Evolutionary conservation across 2,329 filamentous ascomycete genomes (phyloP).

Genomic region (Aspergillus melleus): DNA sequence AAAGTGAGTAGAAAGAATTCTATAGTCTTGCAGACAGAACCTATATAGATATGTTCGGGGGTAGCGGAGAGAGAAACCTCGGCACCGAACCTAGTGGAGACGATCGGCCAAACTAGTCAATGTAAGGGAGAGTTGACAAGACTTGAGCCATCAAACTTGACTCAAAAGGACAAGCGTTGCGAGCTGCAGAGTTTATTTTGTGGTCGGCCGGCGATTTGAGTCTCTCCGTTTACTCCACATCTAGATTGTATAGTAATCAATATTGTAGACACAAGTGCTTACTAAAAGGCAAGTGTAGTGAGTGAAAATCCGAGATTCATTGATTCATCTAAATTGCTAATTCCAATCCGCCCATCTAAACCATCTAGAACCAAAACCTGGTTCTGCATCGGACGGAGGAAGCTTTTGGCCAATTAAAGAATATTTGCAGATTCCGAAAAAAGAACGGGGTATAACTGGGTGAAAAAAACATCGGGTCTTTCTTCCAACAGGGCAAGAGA

Average conservation of each 20-base stretch:
- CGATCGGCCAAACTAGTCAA: neutral
- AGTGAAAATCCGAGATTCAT: constrained; percentile 5
- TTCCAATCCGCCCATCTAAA: constrained; percentile 6
- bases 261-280: neutral
- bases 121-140: neutral
- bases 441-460: constrained; percentile 26
- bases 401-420: constrained; percentile 7
- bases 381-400: neutral
- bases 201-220: constrained; percentile 3
- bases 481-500: constrained; percentile 12
- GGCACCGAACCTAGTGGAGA: neutral
- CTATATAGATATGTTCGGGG: no score
- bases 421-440: constrained; percentile 13
- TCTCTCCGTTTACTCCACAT: constrained; percentile 8
- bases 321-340: constrained; percentile 16
- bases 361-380: constrained; percentile 6
- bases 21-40: no score
- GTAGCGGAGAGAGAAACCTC: no score
- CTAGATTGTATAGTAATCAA: no score
- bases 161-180: neutral
- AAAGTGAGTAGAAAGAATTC: no score
- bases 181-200: neutral
- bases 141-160: neutral
- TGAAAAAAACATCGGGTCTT: constrained; percentile 8
- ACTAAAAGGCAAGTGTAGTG: neutral